A percentile compares a stretch with the other conserved stretches of the same genome.
Evolutionary conservation across 2,329 filamentous ascomycete genomes (phyloP).

Genomic region (Aureobasidium lini): DNA sequence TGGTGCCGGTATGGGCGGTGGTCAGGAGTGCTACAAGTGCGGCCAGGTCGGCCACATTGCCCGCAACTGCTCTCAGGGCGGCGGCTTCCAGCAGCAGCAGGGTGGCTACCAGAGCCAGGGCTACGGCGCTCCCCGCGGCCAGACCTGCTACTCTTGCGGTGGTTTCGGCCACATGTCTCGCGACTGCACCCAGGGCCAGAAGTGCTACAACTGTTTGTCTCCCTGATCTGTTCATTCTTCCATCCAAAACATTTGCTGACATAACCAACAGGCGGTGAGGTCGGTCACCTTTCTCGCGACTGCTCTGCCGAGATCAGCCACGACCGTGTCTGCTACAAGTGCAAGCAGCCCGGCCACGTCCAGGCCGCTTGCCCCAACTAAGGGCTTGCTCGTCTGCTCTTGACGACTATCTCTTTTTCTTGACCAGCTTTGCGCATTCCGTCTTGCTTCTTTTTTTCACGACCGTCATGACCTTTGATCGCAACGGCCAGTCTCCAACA

Average conservation of each 20-base stretch:
- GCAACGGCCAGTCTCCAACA: conserved; percentile 7
- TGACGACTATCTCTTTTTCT: conserved; percentile 14
- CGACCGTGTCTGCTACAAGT: conserved; percentile 99
- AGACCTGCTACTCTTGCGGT: conserved; percentile 98
- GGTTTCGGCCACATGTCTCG: conserved; percentile 95
- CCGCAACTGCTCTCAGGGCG: conserved; percentile 70
- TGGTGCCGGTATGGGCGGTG: conserved; percentile 26
- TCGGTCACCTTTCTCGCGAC: conserved; percentile 90
- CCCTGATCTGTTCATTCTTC: background rate
- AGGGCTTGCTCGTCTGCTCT: conserved; percentile 21
- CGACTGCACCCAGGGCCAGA: conserved; percentile 98
- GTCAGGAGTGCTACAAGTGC: conserved; percentile 85
- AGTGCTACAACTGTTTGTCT: conserved; percentile 93
- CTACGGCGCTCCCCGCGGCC: conserved; percentile 38
- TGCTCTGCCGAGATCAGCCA: conserved; percentile 85
- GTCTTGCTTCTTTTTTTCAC: conserved; percentile 1
- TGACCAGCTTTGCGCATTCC: conserved; percentile 11
- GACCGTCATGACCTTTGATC: conserved; percentile 14
- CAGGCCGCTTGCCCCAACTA: conserved; percentile 90
- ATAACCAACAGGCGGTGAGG: conserved; percentile 56
- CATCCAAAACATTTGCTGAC: conserved; percentile 20
- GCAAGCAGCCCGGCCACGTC: conserved; percentile 77
- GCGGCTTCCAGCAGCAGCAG: conserved; percentile 24
- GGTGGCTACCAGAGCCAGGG: conserved; percentile 43
- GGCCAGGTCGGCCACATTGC: conserved; percentile 95